phyloP scores from a whole-genome alignment of 768 basidiomycete species.

The Tricholoma hemisulphureum region DNA sequence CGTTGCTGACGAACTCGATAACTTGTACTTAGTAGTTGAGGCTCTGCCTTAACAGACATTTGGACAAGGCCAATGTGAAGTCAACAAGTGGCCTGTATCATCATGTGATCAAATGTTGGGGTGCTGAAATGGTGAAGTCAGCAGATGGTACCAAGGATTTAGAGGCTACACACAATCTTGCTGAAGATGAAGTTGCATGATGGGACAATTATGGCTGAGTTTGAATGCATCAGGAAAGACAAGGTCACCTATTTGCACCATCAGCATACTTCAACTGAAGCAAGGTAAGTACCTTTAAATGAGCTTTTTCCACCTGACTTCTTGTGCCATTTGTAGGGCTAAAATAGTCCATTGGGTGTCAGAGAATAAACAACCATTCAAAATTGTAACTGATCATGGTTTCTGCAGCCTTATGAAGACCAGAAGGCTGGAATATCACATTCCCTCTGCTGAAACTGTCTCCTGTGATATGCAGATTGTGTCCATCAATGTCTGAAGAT shows the following conservation, averaged over 20 bases:
- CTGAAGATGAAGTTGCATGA: background rate
- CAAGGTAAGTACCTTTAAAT: background rate
- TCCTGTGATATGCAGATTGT: conserved; percentile 29
- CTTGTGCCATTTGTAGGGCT: background rate
- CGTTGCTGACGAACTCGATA: no score
- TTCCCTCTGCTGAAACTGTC: conserved; percentile 32
- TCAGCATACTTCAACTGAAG: background rate
- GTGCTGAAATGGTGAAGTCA: background rate
- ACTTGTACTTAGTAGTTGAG: no score
- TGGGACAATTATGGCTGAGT: background rate
- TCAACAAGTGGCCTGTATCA: background rate
- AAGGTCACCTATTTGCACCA: background rate
- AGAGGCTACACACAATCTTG: background rate
- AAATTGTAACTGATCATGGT: conserved; percentile 33
- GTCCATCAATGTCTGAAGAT: conserved; percentile 15
- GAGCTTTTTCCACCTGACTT: background rate
- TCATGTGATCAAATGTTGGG: background rate
- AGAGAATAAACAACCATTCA: conserved; percentile 31
- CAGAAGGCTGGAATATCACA: conserved; percentile 27
- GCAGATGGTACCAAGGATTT: background rate
- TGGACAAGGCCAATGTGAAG: background rate
- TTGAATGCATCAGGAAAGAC: background rate
- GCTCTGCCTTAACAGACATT: no score
- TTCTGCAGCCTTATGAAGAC: conserved; percentile 32
- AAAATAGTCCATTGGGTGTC: conserved; percentile 28